These are phyloP conservation scores for Neofusicoccum laricinum DNA, from an alignment of 2,329 filamentous ascomycete species.

Conservation along the genomic window DNA sequence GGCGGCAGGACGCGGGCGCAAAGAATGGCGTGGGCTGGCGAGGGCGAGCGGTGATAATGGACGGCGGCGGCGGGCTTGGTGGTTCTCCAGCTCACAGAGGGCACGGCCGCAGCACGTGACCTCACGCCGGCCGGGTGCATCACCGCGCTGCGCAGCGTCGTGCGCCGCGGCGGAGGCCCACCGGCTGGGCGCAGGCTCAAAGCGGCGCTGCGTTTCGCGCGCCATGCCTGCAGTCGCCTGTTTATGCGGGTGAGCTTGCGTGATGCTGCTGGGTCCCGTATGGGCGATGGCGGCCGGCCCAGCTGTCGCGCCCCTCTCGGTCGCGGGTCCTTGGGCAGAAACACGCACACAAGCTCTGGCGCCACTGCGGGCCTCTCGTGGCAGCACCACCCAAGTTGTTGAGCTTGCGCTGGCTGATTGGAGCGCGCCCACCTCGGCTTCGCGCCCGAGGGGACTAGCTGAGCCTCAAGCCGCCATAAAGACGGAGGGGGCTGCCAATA, in stretches of 20 bases:
- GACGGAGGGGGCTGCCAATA: not conserved
- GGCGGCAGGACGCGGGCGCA: slow-evolving; percentile 9
- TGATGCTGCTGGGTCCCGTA: not conserved
- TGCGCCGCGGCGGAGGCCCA: not conserved
- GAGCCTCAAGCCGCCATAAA: slow-evolving; percentile 3
- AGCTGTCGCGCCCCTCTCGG: not conserved
- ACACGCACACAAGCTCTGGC: not conserved
- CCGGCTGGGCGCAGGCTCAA: not conserved
- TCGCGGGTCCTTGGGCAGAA: not conserved
- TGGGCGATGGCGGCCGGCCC: not conserved
- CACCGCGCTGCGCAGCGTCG: not conserved
- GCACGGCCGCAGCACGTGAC: slow-evolving; percentile 2
- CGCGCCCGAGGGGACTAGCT: not conserved
- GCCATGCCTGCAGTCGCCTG: slow-evolving; percentile 1
- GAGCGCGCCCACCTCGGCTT: slow-evolving; percentile 16
- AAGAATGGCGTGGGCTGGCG: slow-evolving; percentile 16
- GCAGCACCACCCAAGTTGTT: not conserved
- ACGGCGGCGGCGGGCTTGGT: slow-evolving; percentile 3
- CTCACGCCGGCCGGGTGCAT: not conserved
- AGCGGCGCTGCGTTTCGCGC: not conserved
- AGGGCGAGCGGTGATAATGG: slow-evolving; percentile 1
- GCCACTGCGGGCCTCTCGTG: not conserved
- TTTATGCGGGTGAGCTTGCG: not conserved
- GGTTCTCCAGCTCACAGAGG: slow-evolving; percentile 7
- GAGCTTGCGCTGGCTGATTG: slow-evolving; percentile 8